Evolutionary conservation across 176 grass and related monocot species (phyloP), one percentile per base, ranked within the genome.

Genomic region (Bothriochloa decipiens): DNA sequence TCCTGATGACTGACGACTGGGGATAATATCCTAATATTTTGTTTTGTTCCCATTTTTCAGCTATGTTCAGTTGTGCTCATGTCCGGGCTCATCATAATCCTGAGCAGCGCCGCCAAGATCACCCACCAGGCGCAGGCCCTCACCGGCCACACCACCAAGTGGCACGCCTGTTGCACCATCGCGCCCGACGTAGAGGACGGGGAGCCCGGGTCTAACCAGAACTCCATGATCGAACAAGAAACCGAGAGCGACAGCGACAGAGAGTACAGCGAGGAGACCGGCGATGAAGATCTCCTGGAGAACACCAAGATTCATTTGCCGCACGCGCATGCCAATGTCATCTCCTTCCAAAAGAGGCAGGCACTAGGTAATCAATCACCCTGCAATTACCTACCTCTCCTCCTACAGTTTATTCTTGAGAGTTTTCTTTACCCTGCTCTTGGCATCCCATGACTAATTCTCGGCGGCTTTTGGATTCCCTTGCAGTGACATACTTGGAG

Each of bases 161-260:
- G 96, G 96, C 96, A 99, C 76, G 93, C 91, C n/a, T 99, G 96
- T 69, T 91, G 93, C 67, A 99, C 96, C 36, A 94, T 96, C 42
- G 93, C 89, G 43, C 86, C 80, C 8, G 81, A 25, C 1, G 7
- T 68, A 11, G 70, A 82, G 40, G 66, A 86, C 2, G 26, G n/a
- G 5, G 37, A 61, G 28, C 66, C 80, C 0, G 67, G 50, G 32
- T 75, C 82, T 12, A 81, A 84, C 62, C 77, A 74, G 1, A 83
- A 71, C 79, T 84, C 88, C 55, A 76, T 84, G 80, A 33, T 77
- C 17, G 84, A 87, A 6, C 69, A 75, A 4, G 70, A 75, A 46
- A 15, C 69, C 0, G 82, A 49, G 9, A 65, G 29, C 5, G 81
- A 82, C 15, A 81, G 49, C 16, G 86, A 79, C 6, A 17, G 16